Evolutionary conservation across 2,329 filamentous ascomycete species (phyloP).

Genomic region (Colletotrichum costaricense): DNA sequence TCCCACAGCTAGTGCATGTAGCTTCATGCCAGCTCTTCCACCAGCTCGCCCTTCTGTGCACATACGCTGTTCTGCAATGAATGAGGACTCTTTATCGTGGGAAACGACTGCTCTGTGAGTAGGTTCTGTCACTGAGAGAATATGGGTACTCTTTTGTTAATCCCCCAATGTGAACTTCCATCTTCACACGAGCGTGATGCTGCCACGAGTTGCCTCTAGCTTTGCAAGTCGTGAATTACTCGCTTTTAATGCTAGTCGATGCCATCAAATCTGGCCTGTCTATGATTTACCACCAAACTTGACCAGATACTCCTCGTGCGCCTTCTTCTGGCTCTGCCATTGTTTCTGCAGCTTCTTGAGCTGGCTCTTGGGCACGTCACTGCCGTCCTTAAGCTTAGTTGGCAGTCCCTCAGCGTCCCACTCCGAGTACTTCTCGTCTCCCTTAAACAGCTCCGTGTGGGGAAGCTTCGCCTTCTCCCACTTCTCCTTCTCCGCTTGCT

Average conservation of each 20-base stretch:
- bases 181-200: background rate
- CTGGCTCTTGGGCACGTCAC: conserved; percentile 83
- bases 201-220: background rate
- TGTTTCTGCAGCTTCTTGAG: conserved; percentile 88
- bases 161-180: too few species aligned
- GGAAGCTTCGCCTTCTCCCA: conserved; percentile 67
- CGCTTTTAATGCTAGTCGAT: background rate
- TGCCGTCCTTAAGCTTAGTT: conserved; percentile 79
- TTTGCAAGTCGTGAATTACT: background rate
- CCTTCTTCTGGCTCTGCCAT: conserved; percentile 91
- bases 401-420: conserved; percentile 90
- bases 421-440: conserved; percentile 71
- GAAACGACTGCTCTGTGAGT: background rate
- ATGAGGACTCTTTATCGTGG: background rate
- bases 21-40: background rate
- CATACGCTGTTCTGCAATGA: background rate
- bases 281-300: conserved; percentile 35
- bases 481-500: conserved; percentile 64
- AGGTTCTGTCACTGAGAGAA: too few species aligned
- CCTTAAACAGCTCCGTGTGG: conserved; percentile 67
- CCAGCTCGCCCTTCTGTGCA: background rate
- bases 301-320: conserved; percentile 71
- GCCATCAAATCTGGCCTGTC: background rate
- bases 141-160: too few species aligned
- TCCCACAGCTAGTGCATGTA: background rate